These are phyloP conservation scores for Yamadazyma diospyri DNA, from an alignment of 1,139 yeast genomes.

Conservation along the genomic window DNA sequence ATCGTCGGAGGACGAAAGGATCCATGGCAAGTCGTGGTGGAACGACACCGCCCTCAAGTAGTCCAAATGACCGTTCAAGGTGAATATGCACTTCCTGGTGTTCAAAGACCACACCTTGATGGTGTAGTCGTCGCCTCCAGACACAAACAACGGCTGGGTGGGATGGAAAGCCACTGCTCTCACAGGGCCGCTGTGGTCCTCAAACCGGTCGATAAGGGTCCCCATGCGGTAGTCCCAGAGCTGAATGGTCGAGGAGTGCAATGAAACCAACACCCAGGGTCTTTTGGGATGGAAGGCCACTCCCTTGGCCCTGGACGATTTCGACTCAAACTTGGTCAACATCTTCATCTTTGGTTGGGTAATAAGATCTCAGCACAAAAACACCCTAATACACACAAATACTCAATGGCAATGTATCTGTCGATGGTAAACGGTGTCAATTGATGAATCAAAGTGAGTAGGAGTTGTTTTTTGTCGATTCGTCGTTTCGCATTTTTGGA, in stretches of 20 bases:
- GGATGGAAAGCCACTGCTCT: conserved; percentile 96
- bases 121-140: conserved; percentile 96
- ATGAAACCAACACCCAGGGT: conserved; percentile 95
- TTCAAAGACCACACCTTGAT: conserved; percentile 95
- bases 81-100: conserved; percentile 86
- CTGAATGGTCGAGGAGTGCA: conserved; percentile 93
- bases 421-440: too few relatives aligned
- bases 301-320: conserved; percentile 97
- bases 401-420: too few relatives aligned
- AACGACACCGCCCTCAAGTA: conserved; percentile 92
- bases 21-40: conserved; percentile 97
- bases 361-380: neutral
- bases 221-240: conserved; percentile 99
- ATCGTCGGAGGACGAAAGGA: conserved; percentile 93
- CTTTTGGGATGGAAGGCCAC: conserved; percentile 96
- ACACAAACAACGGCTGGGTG: conserved; percentile 93
- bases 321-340: conserved; percentile 97
- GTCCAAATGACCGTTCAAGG: conserved; percentile 90
- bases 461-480: conserved; percentile 10
- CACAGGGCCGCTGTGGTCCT: conserved; percentile 98
- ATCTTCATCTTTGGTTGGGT: conserved; percentile 68
- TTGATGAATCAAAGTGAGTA: too few relatives aligned
- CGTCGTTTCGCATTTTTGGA: too few relatives aligned
- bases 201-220: conserved; percentile 90
- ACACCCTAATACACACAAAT: too few relatives aligned